A percentile compares a stretch with the other conserved stretches of the same genome.
phyloP scores from a whole-genome alignment of 2,329 filamentous ascomycete species.

The Sphaceloma murrayae region DNA sequence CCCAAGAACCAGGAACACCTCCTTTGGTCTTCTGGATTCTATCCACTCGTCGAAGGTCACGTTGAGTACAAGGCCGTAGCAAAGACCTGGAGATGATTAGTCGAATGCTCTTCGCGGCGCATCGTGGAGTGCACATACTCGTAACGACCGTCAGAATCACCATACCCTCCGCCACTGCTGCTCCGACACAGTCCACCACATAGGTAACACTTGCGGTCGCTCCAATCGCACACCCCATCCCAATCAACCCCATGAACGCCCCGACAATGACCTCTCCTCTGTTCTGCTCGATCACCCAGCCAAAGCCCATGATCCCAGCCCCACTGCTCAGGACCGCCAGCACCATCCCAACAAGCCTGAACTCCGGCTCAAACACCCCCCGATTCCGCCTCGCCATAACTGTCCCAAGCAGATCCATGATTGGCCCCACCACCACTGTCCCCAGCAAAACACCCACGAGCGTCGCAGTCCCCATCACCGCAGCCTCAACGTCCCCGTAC shows the following conservation, averaged over 20 bases:
- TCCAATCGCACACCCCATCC: conserved; percentile 5
- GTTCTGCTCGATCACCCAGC: neutral
- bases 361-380: conserved; percentile 15
- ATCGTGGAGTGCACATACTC: neutral
- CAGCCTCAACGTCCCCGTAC: neutral
- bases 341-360: conserved; percentile 8
- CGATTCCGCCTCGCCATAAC: conserved; percentile 3
- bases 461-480: neutral
- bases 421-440: neutral
- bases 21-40: conserved; percentile 8
- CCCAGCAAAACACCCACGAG: conserved; percentile 2
- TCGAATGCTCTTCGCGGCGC: neutral
- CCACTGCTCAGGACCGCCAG: neutral
- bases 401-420: neutral
- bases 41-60: conserved; percentile 7
- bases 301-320: conserved; percentile 5
- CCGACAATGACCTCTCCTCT: neutral
- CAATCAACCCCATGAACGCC: conserved; percentile 5
- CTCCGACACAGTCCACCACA: conserved; percentile 79
- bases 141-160: conserved; percentile 48
- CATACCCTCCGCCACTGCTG: conserved; percentile 67
- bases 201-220: conserved; percentile 55
- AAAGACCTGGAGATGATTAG: conserved; percentile 1
- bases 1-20: conserved; percentile 12
- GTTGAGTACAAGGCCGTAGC: conserved; percentile 6